Conservation (phyloP, 345 rosid genomes). For the Dimocarpus longan region DNA sequence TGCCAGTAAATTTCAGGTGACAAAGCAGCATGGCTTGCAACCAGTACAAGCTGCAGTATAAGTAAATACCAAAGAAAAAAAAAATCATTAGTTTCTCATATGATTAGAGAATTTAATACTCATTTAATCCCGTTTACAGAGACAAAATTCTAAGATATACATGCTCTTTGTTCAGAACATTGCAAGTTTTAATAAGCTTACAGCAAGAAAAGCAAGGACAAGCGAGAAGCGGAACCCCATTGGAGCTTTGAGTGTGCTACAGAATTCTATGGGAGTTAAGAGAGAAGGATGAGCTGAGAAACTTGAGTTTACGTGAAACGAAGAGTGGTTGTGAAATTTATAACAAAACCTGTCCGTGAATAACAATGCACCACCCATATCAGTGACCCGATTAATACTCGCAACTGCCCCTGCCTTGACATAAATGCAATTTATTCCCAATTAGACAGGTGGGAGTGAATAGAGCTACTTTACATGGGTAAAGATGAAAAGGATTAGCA, state of each 20-base stretch:
- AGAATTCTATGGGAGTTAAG: not conserved
- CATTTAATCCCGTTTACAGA: not conserved
- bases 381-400: conserved; percentile 26
- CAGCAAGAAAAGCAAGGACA: conserved; percentile 38
- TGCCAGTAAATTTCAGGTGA: conserved; percentile 64
- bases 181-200: conserved; percentile 13
- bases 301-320: conserved; percentile 3
- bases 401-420: conserved; percentile 44
- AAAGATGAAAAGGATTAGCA: not conserved
- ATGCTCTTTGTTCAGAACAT: conserved; percentile 11
- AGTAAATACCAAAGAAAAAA: not conserved
- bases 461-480: not conserved
- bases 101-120: not conserved
- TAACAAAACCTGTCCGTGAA: conserved; percentile 3
- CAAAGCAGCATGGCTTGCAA: conserved; percentile 47
- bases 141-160: conserved; percentile 1
- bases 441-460: conserved; percentile 23
- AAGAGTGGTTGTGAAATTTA: conserved; percentile 27
- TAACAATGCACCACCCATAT: conserved; percentile 6
- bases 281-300: not conserved
- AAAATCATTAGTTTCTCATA: not conserved
- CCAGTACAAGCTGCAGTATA: conserved; percentile 45
- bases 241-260: not conserved
- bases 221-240: conserved; percentile 40
- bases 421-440: conserved; percentile 27